Evolutionary conservation across 108 stramenopile species (phyloP).

Genomic region (Skeletonema tropicum): DNA sequence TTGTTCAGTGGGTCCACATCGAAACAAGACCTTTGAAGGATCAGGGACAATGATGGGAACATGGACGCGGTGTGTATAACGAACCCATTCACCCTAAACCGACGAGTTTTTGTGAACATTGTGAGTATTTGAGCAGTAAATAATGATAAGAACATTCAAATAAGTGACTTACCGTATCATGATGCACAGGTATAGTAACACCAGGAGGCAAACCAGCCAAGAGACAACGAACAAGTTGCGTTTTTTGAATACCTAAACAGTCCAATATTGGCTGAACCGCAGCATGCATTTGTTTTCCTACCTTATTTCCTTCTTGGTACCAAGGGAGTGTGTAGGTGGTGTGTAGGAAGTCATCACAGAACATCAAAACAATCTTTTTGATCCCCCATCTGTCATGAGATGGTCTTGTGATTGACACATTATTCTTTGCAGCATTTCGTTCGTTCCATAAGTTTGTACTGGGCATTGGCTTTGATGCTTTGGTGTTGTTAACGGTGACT

Average conservation of each 20-base stretch:
- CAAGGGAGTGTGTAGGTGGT: conserved; percentile 90
- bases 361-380: conserved; percentile 92
- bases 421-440: conserved; percentile 70
- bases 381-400: conserved; percentile 98
- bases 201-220: conserved; percentile 95
- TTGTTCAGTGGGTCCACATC: conserved; percentile 75
- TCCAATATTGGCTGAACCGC: conserved; percentile 86
- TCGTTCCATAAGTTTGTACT: conserved; percentile 79
- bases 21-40: conserved; percentile 80
- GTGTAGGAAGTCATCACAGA: conserved; percentile 96
- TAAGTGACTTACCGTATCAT: conserved; percentile 71
- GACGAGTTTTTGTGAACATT: no score
- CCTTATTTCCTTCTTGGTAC: conserved; percentile 63
- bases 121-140: no score
- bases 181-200: conserved; percentile 94
- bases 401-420: conserved; percentile 87
- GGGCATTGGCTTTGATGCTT: conserved; percentile 18
- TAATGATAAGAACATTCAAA: no score
- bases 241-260: conserved; percentile 46
- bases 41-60: conserved; percentile 87
- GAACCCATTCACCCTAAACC: conserved; percentile 89
- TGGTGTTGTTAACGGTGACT: not conserved
- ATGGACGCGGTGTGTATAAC: conserved; percentile 94
- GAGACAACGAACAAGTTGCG: conserved; percentile 85
- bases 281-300: conserved; percentile 42